phyloP scores from a whole-genome alignment of 257 asterid species.

The Prunella vulgaris region DNA sequence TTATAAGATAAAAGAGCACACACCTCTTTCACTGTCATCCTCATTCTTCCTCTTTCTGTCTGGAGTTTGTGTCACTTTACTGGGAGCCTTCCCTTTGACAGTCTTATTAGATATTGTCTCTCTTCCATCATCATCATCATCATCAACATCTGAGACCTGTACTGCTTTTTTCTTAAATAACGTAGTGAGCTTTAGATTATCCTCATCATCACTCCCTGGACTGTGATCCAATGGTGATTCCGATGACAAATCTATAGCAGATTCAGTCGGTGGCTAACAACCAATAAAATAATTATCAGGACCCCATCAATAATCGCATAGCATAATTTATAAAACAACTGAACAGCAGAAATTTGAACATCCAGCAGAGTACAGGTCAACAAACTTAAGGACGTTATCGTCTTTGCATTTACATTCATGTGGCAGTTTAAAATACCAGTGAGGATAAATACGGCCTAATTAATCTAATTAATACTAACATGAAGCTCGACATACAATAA shows the following conservation, averaged over 20 bases:
- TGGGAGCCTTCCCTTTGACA: constrained; percentile 34
- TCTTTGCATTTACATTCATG: neutral
- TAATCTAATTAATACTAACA: neutral
- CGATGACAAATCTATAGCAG: constrained; percentile 47
- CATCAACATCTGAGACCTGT: constrained; percentile 15
- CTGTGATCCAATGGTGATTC: constrained; percentile 35
- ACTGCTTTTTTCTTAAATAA: constrained; percentile 43
- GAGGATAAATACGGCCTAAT: neutral
- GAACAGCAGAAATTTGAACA: neutral
- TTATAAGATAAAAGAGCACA: constrained; percentile 7
- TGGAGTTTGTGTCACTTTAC: constrained; percentile 30
- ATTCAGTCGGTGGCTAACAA: constrained; percentile 40
- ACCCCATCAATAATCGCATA: constrained; percentile 2
- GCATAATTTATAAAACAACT: neutral
- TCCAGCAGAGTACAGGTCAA: constrained; percentile 1
- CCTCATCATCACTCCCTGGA: constrained; percentile 49
- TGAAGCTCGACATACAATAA: neutral
- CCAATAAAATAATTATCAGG: constrained; percentile 15
- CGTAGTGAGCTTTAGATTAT: constrained; percentile 39
- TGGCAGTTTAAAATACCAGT: neutral
- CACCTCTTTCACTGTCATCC: constrained; percentile 32
- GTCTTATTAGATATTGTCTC: constrained; percentile 21
- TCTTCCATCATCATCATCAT: constrained; percentile 22
- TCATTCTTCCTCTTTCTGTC: constrained; percentile 40
- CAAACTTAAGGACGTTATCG: neutral